Conservation (phyloP, 805 yeast species). For the Hanseniaspora taiwanica region DNA sequence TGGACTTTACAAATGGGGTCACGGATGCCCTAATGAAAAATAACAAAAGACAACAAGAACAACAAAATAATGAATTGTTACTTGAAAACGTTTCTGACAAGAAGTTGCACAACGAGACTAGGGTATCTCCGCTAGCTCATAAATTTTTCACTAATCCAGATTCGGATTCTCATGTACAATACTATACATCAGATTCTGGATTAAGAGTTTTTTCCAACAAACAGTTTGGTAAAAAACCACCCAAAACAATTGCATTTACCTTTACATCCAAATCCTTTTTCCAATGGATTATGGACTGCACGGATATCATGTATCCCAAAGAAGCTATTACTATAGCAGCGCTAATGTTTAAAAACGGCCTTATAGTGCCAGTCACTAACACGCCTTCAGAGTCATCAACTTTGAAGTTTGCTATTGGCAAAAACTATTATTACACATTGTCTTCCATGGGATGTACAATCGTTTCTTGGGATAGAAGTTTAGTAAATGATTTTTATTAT, state of each 20-base stretch:
- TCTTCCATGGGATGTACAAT: slow-evolving; percentile 30
- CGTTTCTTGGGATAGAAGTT: slow-evolving; percentile 22
- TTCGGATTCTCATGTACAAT: slow-evolving; percentile 69
- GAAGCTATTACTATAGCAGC: slow-evolving; percentile 44
- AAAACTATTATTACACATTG: slow-evolving; percentile 32
- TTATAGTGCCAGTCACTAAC: slow-evolving; percentile 33
- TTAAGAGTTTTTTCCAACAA: slow-evolving; percentile 41
- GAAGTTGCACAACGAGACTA: slow-evolving; percentile 10
- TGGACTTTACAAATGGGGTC: slow-evolving; percentile 7
- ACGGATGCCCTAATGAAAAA: not conserved
- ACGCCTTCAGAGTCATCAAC: slow-evolving; percentile 24
- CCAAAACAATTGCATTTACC: slow-evolving; percentile 27
- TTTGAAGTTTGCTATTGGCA: slow-evolving; percentile 20
- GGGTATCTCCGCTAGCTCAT: slow-evolving; percentile 57
- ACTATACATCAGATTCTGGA: slow-evolving; percentile 56
- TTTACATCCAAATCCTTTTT: slow-evolving; percentile 64
- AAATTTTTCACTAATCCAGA: slow-evolving; percentile 79
- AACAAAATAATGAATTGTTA: slow-evolving; percentile 6
- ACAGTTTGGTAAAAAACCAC: slow-evolving; percentile 14
- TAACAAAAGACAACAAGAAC: slow-evolving; percentile 6
- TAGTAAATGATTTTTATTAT: slow-evolving; percentile 4
- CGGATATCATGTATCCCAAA: slow-evolving; percentile 43
- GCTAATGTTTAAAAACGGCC: slow-evolving; percentile 32
- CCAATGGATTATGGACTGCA: slow-evolving; percentile 88
- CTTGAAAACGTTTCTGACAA: not conserved